A percentile compares a stretch with the other conserved stretches of the same genome.
Conservation (phyloP, 495 filamentous ascomycete species). For the Penicillium malachiteum region DNA sequence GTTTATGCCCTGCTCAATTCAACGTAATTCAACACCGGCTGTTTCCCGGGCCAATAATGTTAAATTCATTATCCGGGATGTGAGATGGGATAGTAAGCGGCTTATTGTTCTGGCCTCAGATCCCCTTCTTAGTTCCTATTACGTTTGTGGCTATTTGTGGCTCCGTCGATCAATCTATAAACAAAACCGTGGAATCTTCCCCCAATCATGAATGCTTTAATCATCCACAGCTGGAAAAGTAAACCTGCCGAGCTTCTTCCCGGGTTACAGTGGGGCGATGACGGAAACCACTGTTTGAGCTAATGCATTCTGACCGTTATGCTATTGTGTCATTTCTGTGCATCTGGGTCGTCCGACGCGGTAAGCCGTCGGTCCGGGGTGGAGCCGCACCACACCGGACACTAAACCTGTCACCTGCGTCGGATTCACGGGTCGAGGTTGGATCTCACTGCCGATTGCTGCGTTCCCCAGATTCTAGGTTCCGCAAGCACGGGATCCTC, state of each 20-base stretch:
- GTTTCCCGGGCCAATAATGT: not conserved
- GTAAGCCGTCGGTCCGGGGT: conserved; percentile 1
- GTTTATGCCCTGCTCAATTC: not conserved
- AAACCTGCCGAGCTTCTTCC: not conserved
- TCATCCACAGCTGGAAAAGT: not conserved
- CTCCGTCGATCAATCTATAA: not conserved
- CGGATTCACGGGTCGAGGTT: not conserved
- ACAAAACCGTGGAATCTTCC: not conserved
- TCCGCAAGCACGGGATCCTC: not conserved
- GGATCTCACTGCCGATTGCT: not conserved
- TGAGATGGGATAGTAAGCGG: not conserved
- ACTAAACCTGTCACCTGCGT: not conserved
- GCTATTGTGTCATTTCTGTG: not conserved
- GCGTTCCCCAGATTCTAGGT: conserved; percentile 7
- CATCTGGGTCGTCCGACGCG: conserved; percentile 6
- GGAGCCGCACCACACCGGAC: not conserved
- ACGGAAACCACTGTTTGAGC: not conserved
- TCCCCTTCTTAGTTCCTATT: not conserved
- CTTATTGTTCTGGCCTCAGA: not conserved
- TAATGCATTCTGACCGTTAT: conserved; percentile 1
- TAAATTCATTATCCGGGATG: conserved; percentile 5
- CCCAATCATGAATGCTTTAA: not conserved
- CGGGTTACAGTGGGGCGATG: not conserved
- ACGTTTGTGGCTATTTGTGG: not conserved
- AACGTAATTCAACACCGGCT: not conserved